These are phyloP conservation scores for Mucor circinelloides DNA, from an alignment of 371 early-diverging fungal species.

Conservation along the genomic window DNA sequence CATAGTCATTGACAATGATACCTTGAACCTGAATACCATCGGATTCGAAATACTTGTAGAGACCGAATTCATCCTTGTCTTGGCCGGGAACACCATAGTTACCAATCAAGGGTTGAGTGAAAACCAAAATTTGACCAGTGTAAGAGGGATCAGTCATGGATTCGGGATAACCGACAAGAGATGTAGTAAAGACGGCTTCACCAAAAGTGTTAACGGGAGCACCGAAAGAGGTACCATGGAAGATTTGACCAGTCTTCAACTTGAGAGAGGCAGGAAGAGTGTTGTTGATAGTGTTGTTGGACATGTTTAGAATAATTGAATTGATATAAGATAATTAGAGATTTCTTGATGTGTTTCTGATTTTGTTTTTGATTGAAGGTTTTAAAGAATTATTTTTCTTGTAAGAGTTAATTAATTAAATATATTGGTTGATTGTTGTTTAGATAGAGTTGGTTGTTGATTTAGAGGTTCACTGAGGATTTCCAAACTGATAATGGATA, in stretches of 20 bases:
- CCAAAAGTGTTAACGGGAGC: conserved; percentile 62
- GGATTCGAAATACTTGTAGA: conserved; percentile 92
- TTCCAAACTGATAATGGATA: conserved; percentile 55
- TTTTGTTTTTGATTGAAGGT: conserved; percentile 15
- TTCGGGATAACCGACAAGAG: conserved; percentile 94
- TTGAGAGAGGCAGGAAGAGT: conserved; percentile 66
- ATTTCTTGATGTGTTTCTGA: background rate
- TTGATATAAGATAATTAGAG: conserved; percentile 14
- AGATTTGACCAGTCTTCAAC: conserved; percentile 75
- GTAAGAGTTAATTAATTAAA: background rate
- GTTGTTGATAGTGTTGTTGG: conserved; percentile 41
- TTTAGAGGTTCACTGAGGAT: conserved; percentile 44
- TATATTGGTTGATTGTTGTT: background rate
- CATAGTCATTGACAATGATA: conserved; percentile 89
- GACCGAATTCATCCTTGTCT: conserved; percentile 73
- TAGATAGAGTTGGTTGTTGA: conserved; percentile 9
- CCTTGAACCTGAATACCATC: conserved; percentile 89
- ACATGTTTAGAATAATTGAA: conserved; percentile 11
- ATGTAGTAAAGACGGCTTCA: conserved; percentile 90
- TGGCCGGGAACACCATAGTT: conserved; percentile 96
- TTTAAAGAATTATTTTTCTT: background rate
- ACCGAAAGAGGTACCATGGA: conserved; percentile 79
- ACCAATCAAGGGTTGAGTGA: conserved; percentile 94
- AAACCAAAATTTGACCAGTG: conserved; percentile 93
- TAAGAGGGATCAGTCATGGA: conserved; percentile 96